A percentile compares a stretch with the other conserved stretches of the same genome.
Conservation (phyloP, 805 yeast genomes). For the Ogataea nonfermentans region DNA sequence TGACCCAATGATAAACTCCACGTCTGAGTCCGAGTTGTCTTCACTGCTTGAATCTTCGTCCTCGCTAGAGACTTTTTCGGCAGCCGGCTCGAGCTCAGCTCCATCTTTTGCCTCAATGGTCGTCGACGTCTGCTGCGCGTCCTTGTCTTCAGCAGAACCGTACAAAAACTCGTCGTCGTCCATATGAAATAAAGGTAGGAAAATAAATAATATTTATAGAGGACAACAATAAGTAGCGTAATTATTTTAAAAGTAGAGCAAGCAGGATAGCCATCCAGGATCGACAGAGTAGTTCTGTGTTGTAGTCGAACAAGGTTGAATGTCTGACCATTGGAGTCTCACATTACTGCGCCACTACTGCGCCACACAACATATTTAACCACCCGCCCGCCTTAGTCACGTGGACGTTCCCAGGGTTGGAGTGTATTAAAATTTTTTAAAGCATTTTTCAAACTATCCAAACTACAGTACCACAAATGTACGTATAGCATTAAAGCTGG, state of each 20-base stretch:
- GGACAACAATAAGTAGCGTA: neutral
- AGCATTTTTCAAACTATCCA: slow-evolving; percentile 12
- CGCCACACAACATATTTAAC: neutral
- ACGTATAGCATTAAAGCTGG: slow-evolving; percentile 5
- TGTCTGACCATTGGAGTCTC: no score
- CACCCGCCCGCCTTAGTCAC: slow-evolving; percentile 3
- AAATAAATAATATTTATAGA: slow-evolving; percentile 1
- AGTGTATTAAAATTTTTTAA: slow-evolving; percentile 9
- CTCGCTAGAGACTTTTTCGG: slow-evolving; percentile 27
- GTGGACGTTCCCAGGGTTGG: slow-evolving; percentile 7
- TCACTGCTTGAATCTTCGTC: slow-evolving; percentile 31
- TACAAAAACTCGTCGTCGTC: slow-evolving; percentile 71
- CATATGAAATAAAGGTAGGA: slow-evolving; percentile 16
- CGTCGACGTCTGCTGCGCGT: slow-evolving; percentile 20
- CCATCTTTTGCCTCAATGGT: slow-evolving; percentile 24
- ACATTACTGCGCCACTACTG: slow-evolving; percentile 1
- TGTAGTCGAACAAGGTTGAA: no score
- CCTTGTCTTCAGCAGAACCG: slow-evolving; percentile 44
- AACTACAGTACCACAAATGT: slow-evolving; percentile 13
- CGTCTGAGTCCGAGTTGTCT: slow-evolving; percentile 51
- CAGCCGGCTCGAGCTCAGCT: slow-evolving; percentile 23
- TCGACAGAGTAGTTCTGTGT: no score
- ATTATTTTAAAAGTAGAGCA: neutral
- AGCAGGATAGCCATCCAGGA: no score
- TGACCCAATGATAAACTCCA: slow-evolving; percentile 76